Evolutionary conservation across 345 rosid genomes (phyloP).

Genomic region (Hypericum perforatum): DNA sequence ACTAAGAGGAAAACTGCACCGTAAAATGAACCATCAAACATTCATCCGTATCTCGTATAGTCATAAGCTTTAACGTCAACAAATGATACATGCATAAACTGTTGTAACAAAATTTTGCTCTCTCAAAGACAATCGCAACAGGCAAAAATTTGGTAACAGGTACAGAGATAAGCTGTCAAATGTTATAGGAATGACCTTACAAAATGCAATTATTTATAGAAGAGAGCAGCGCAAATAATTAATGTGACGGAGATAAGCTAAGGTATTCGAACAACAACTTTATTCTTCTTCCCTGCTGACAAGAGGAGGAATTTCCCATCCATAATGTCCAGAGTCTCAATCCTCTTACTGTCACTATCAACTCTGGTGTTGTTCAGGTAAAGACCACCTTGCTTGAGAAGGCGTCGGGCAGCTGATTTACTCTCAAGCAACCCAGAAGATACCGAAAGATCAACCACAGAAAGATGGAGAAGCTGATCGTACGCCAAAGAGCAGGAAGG

Average conservation of each 20-base stretch:
- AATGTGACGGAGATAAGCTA: constrained; percentile 4
- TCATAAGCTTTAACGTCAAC: too few species aligned
- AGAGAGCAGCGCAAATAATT: too few species aligned
- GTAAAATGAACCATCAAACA: too few species aligned
- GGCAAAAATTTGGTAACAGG: too few species aligned
- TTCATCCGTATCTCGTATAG: too few species aligned
- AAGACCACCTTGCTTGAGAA: constrained; percentile 91
- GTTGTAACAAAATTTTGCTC: too few species aligned
- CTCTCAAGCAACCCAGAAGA: constrained; percentile 78
- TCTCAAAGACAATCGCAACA: too few species aligned
- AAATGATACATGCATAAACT: too few species aligned
- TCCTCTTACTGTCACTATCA: constrained; percentile 54
- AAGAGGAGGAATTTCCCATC: constrained; percentile 83
- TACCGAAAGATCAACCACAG: constrained; percentile 60
- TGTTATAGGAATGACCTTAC: too few species aligned
- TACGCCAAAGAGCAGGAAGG: constrained; percentile 67
- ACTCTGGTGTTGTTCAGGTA: constrained; percentile 87
- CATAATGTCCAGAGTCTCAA: constrained; percentile 65
- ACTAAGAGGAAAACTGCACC: too few species aligned
- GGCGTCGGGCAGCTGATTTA: constrained; percentile 70
- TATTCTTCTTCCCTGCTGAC: constrained; percentile 94
- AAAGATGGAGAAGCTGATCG: constrained; percentile 41
- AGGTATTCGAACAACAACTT: constrained; percentile 67
- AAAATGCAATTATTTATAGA: too few species aligned
- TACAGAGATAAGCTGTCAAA: too few species aligned